Evolutionary conservation across 352 stramenopile genomes (phyloP).

Genomic region (Globisporangium rhizosaccharum): DNA sequence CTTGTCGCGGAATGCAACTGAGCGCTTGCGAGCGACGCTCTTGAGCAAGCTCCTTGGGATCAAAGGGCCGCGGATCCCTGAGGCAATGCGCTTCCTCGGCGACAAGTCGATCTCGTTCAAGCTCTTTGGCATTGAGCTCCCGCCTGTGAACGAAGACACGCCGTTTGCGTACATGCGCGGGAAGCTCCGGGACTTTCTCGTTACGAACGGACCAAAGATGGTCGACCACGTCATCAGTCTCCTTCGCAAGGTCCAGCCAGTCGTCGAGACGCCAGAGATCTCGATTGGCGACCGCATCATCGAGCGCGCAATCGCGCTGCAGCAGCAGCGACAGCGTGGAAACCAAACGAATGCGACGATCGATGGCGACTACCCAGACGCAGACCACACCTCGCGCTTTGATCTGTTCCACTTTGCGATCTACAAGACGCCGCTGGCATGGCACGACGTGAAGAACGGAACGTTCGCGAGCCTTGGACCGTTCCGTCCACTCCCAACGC

Average conservation of each 20-base stretch:
- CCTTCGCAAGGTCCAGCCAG: slow-evolving; percentile 17
- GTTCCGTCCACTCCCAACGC: slow-evolving; percentile 32
- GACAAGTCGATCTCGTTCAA: slow-evolving; percentile 43
- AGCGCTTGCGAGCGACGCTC: slow-evolving; percentile 40
- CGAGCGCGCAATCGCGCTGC: slow-evolving; percentile 7
- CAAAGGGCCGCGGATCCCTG: slow-evolving; percentile 43
- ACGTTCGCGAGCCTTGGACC: slow-evolving; percentile 33
- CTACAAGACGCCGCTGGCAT: slow-evolving; percentile 26
- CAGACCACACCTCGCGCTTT: slow-evolving; percentile 34
- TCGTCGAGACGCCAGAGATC: slow-evolving; percentile 5
- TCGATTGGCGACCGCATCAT: slow-evolving; percentile 11
- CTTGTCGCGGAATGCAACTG: slow-evolving; percentile 25
- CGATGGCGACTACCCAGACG: slow-evolving; percentile 34
- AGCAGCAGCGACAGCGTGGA: not conserved
- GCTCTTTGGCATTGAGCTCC: slow-evolving; percentile 48
- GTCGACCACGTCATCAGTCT: slow-evolving; percentile 57
- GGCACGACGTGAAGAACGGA: slow-evolving; percentile 1
- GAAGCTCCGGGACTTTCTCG: slow-evolving; percentile 49
- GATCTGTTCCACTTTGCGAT: slow-evolving; percentile 75
- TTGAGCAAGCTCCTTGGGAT: slow-evolving; percentile 56
- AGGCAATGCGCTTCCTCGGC: slow-evolving; percentile 50
- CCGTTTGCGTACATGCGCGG: slow-evolving; percentile 50
- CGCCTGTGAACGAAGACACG: slow-evolving; percentile 59
- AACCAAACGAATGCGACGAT: not conserved
- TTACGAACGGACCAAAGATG: slow-evolving; percentile 42